phyloP scores from a whole-genome alignment of 139 green algal genomes.

The Helicosporidium sp. region DNA sequence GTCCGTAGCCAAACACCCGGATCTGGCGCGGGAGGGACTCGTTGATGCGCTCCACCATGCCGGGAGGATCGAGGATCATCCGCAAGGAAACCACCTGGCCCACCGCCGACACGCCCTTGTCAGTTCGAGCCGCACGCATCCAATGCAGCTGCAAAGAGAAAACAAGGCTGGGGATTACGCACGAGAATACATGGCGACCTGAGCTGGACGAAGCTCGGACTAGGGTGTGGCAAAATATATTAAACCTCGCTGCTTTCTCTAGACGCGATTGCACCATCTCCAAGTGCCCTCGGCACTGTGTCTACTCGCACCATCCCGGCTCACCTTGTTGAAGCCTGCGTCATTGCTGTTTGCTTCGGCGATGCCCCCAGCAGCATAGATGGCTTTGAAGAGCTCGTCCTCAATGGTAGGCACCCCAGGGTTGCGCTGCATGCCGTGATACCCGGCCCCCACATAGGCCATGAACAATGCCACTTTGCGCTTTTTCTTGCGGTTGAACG shows the following conservation, averaged over 20 bases:
- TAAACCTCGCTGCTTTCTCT: too few species aligned
- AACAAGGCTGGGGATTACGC: too few species aligned
- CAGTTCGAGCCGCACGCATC: slow-evolving; percentile 73
- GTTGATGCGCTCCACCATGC: slow-evolving; percentile 60
- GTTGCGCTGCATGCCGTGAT: slow-evolving; percentile 82
- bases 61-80: slow-evolving; percentile 19
- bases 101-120: slow-evolving; percentile 86
- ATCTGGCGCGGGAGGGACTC: slow-evolving; percentile 49
- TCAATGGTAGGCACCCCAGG: slow-evolving; percentile 65
- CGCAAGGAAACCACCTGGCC: slow-evolving; percentile 49
- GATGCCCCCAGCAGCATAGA: slow-evolving; percentile 53
- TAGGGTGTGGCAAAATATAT: too few species aligned
- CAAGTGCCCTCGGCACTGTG: too few species aligned
- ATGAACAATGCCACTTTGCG: slow-evolving; percentile 60
- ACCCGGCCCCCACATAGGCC: slow-evolving; percentile 56
- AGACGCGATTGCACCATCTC: too few species aligned
- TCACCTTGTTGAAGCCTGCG: slow-evolving; percentile 35
- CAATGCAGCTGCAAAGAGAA: slow-evolving; percentile 46
- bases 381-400: slow-evolving; percentile 48
- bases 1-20: slow-evolving; percentile 46
- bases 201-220: too few species aligned
- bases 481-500: slow-evolving; percentile 31
- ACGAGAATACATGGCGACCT: too few species aligned
- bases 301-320: too few species aligned
- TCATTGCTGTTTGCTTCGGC: slow-evolving; percentile 43